A percentile compares a stretch with the other conserved stretches of the same genome.
Evolutionary conservation across 805 yeast genomes (phyloP).

Genomic region (Sugiyamaella qingdaonensis): DNA sequence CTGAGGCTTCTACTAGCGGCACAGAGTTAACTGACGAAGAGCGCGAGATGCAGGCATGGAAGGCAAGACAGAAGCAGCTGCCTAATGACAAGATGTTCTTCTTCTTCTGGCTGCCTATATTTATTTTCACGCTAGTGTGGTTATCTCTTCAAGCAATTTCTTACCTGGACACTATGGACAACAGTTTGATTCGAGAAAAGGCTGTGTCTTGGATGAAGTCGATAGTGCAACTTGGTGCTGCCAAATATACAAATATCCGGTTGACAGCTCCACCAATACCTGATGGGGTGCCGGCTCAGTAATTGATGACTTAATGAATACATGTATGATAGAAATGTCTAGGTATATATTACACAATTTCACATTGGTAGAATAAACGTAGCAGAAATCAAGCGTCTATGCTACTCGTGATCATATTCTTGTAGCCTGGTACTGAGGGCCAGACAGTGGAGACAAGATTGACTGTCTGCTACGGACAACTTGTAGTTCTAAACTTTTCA

Average conservation of each 20-base stretch:
- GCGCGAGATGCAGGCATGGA: slow-evolving; percentile 32
- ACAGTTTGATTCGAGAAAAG: slow-evolving; percentile 8
- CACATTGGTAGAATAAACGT: too few relatives aligned
- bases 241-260: background rate
- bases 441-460: slow-evolving; percentile 4
- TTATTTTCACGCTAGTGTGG: slow-evolving; percentile 40
- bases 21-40: slow-evolving; percentile 17
- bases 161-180: slow-evolving; percentile 16
- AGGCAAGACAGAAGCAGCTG: slow-evolving; percentile 40
- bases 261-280: background rate
- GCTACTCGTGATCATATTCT: too few relatives aligned
- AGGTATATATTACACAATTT: too few relatives aligned
- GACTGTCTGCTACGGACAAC: slow-evolving; percentile 55
- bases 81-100: slow-evolving; percentile 76
- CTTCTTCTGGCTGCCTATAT: slow-evolving; percentile 87
- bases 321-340: background rate
- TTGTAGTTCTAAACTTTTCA: slow-evolving; percentile 72
- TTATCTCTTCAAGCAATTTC: slow-evolving; percentile 18
- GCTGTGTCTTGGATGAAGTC: slow-evolving; percentile 9
- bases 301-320: background rate
- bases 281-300: background rate
- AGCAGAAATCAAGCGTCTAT: too few relatives aligned
- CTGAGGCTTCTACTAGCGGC: slow-evolving; percentile 4
- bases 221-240: slow-evolving; percentile 8
- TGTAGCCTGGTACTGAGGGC: background rate